Base-by-base conservation (phyloP, 2,329 filamentous ascomycete species). In the Trichoderma polysporum region DNA sequence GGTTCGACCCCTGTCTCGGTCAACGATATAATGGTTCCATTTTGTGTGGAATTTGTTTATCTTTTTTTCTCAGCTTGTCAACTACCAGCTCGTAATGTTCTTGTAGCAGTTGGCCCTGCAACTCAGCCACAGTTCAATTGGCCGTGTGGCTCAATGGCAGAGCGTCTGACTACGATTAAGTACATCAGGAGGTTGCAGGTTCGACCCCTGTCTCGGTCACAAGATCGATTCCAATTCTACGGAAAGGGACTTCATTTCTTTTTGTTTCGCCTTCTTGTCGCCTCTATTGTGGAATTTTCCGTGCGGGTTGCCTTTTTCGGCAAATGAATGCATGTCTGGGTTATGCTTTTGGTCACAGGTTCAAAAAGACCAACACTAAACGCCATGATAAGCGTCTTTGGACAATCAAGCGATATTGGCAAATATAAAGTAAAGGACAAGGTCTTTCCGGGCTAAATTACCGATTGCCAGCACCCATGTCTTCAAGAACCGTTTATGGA, bases 1-100 rank as follows among this genome's bases (percentile, higher is more conserved):
- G 71, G 70, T 72, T 71, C 71, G 71, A 72, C 66, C 70, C 71
- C 71, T 71, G 70, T 69, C 67, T 69, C 66, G 70, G 69, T 71
- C 71, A 72, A 57, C 29, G 22, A 57, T 57, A 57, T 35, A 3
- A 37, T 45, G 10, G 25, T n/a, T 59, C 17, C 37, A 9, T 25
- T 35, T 27, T n/a, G 6, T 33, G 17, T 15, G n/a, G 22, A 27
- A 45, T n/a, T 19, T 12, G 2, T 5, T n/a, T 25, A 39, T n/a
- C 7, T 60, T 60, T 60, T 49, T 35, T 29, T n/a, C 15, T n/a
- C n/a, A n/a, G 3, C n/a, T 25, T n/a, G 19, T 9, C 57, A 22
- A 9, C 49, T 35, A 12, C 13, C 7, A 9, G 6, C 13, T 17
- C 17, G 15, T 17, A 52, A 15, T 31, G 9, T 62, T 62, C 45